A percentile compares a stretch with the other conserved stretches of the same genome.
phyloP scores from a whole-genome alignment of 2,329 filamentous ascomycete genomes.

The Lasiodiplodia citricola region DNA sequence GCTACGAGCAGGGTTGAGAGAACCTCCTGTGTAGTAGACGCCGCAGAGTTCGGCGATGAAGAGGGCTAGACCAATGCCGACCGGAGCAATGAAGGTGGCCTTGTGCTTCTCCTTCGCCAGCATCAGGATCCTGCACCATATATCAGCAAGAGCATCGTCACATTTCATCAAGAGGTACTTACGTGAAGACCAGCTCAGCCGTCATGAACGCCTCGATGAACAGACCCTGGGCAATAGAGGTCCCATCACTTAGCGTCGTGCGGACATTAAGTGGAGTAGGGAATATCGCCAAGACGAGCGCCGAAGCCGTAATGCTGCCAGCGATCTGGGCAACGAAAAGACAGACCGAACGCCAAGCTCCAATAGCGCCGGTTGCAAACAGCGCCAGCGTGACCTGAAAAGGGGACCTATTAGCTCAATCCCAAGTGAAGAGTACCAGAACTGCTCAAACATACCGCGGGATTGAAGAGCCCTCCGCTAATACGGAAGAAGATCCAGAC shows the following conservation, averaged over 20 bases:
- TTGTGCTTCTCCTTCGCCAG: conserved; percentile 40
- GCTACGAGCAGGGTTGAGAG: conserved; percentile 53
- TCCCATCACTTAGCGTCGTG: conserved; percentile 42
- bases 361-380: conserved; percentile 41
- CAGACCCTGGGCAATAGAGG: conserved; percentile 41
- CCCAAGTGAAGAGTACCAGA: conserved; percentile 28
- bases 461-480: conserved; percentile 47
- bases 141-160: conserved; percentile 36
- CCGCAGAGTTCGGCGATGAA: conserved; percentile 32
- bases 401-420: neutral
- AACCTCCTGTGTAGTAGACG: conserved; percentile 53
- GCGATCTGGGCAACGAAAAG: conserved; percentile 45
- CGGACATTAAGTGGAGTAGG: conserved; percentile 38
- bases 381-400: conserved; percentile 45
- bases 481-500: conserved; percentile 49
- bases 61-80: conserved; percentile 33
- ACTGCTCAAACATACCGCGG: conserved; percentile 43
- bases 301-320: conserved; percentile 27
- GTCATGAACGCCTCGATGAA: conserved; percentile 50
- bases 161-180: conserved; percentile 36
- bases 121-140: conserved; percentile 37
- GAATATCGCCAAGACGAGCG: conserved; percentile 41
- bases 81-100: conserved; percentile 35
- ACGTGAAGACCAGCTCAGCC: conserved; percentile 45
- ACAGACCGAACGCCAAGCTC: conserved; percentile 34